Conservation (phyloP, 139 green algal genomes). For the Chlamydomonas schloesseri region DNA sequence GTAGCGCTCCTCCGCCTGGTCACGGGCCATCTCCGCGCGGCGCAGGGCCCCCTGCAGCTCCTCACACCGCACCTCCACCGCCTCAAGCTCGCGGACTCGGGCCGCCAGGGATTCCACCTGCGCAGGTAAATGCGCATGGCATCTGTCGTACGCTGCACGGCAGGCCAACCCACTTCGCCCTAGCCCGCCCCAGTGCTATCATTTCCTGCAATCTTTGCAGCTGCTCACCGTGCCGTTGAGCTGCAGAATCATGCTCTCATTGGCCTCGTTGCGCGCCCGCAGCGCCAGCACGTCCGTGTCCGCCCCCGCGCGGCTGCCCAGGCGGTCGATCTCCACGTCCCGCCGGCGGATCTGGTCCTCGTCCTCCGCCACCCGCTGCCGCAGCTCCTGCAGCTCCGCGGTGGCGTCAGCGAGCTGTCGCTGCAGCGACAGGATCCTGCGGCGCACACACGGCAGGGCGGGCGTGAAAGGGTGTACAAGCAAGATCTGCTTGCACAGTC, state of each 20-base stretch:
- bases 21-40: slow-evolving; percentile 9
- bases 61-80: slow-evolving; percentile 26
- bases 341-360: slow-evolving; percentile 52
- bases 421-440: slow-evolving; percentile 62
- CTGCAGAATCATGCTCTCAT: slow-evolving; percentile 79
- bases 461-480: not conserved
- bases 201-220: too few relatives aligned
- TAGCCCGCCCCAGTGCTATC: too few relatives aligned
- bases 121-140: not conserved
- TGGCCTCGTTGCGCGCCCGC: slow-evolving; percentile 68
- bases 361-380: slow-evolving; percentile 44
- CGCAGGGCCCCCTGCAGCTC: slow-evolving; percentile 43
- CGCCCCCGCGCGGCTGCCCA: slow-evolving; percentile 55
- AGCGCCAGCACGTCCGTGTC: slow-evolving; percentile 69
- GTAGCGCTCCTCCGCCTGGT: slow-evolving; percentile 45
- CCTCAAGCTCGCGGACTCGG: slow-evolving; percentile 28
- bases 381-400: slow-evolving; percentile 30
- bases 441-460: not conserved
- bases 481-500: too few relatives aligned
- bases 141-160: too few relatives aligned
- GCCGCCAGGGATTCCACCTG: slow-evolving; percentile 47
- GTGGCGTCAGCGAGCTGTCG: slow-evolving; percentile 47
- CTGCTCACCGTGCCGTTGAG: slow-evolving; percentile 58
- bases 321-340: slow-evolving; percentile 67
- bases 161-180: too few relatives aligned